A percentile compares a stretch with the other conserved stretches of the same genome.
Conservation (phyloP, 768 basidiomycete species). For the Lanmaoa pseudosensibilis region DNA sequence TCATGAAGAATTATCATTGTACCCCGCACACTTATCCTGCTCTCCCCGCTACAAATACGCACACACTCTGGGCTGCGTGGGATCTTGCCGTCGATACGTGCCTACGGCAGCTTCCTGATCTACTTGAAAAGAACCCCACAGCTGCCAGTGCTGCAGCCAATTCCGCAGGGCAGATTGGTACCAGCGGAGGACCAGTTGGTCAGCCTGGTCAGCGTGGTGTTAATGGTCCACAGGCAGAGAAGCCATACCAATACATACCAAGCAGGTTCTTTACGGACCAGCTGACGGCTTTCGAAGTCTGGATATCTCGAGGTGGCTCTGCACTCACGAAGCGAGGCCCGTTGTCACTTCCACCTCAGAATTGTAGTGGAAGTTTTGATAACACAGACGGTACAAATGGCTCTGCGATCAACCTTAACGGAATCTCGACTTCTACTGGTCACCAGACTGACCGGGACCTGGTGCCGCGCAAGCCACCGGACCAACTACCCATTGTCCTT, state of each 20-base stretch:
- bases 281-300: constrained; percentile 95
- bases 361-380: constrained; percentile 33
- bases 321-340: constrained; percentile 78
- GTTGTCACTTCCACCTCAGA: constrained; percentile 61
- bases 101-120: constrained; percentile 86
- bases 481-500: constrained; percentile 95
- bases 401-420: constrained; percentile 19
- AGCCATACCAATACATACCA: constrained; percentile 73
- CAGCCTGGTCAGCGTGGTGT: constrained; percentile 23
- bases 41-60: constrained; percentile 94
- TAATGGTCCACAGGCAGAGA: constrained; percentile 33
- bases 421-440: neutral
- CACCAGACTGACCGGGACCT: constrained; percentile 40
- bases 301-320: constrained; percentile 93
- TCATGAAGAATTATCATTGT: constrained; percentile 98
- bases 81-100: constrained; percentile 95
- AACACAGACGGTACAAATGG: constrained; percentile 18
- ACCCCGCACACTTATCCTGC: constrained; percentile 92
- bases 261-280: constrained; percentile 96
- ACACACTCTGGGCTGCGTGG: constrained; percentile 96
- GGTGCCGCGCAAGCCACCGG: constrained; percentile 89
- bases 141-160: constrained; percentile 21
- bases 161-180: constrained; percentile 15
- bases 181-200: constrained; percentile 10
- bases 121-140: constrained; percentile 50